A percentile compares a stretch with the other conserved stretches of the same genome.
phyloP scores from a whole-genome alignment of 495 filamentous ascomycete species.

The Talaromyces liani region DNA sequence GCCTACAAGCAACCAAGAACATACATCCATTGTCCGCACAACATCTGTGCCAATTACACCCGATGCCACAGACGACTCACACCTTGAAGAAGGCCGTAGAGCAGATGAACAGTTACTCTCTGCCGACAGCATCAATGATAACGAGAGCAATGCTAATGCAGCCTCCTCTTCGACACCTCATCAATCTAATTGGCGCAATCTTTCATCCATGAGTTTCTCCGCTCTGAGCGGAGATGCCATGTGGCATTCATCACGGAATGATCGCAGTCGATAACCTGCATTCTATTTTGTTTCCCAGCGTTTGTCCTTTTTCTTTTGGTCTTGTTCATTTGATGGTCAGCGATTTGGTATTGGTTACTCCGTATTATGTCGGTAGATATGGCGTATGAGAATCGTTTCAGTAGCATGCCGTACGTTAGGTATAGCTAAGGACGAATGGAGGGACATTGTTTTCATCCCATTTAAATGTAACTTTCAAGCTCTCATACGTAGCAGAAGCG shows the following conservation, averaged over 20 bases:
- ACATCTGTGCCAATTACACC: not conserved
- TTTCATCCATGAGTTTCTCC: slow-evolving; percentile 39
- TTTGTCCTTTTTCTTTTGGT: slow-evolving; percentile 12
- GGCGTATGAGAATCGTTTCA: slow-evolving; percentile 16
- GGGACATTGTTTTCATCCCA: not conserved
- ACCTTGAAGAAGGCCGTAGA: slow-evolving; percentile 33
- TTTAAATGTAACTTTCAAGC: not conserved
- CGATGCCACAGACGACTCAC: slow-evolving; percentile 10
- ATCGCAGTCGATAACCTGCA: slow-evolving; percentile 32
- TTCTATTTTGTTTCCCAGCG: slow-evolving; percentile 16
- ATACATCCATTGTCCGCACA: not conserved
- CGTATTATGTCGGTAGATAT: slow-evolving; percentile 17
- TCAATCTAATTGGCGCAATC: slow-evolving; percentile 32
- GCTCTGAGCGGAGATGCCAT: slow-evolving; percentile 44
- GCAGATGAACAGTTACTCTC: slow-evolving; percentile 33
- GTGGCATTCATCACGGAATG: slow-evolving; percentile 39
- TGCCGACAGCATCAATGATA: not conserved
- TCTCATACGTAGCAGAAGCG: not conserved
- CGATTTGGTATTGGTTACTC: slow-evolving; percentile 10
- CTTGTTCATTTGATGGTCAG: slow-evolving; percentile 25
- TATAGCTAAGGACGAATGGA: not conserved
- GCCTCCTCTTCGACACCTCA: slow-evolving; percentile 23
- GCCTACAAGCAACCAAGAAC: not conserved
- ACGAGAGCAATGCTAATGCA: slow-evolving; percentile 13
- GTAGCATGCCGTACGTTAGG: not conserved